These are phyloP conservation scores for Posidonia australis DNA, from an alignment of 106 monocot genomes.

Conservation along the genomic window DNA sequence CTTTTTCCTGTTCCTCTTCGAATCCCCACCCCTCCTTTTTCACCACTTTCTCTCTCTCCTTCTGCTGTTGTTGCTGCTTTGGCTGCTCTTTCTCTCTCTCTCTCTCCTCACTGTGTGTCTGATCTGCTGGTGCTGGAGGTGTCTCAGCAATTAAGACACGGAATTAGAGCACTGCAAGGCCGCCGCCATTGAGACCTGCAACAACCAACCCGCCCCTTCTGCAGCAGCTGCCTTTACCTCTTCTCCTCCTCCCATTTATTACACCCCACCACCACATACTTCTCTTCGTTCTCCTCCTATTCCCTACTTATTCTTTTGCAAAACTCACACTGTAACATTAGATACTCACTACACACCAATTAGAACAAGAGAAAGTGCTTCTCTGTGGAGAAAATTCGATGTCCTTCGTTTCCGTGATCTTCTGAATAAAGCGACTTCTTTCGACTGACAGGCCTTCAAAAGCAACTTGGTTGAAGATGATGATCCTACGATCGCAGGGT, in stretches of 20 bases:
- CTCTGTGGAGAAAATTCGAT: too few species aligned
- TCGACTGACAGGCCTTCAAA: too few species aligned
- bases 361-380: too few species aligned
- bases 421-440: too few species aligned
- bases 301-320: not conserved
- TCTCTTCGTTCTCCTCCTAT: not conserved
- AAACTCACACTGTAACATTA: too few species aligned
- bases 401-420: too few species aligned
- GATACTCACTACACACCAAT: too few species aligned
- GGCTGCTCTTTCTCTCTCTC: not conserved
- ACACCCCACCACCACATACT: not conserved
- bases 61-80: not conserved
- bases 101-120: not conserved
- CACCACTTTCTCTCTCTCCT: not conserved
- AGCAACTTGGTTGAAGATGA: too few species aligned
- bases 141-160: constrained; percentile 14
- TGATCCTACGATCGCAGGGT: too few species aligned
- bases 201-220: constrained; percentile 3
- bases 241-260: not conserved
- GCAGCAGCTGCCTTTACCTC: not conserved
- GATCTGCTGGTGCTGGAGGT: not conserved
- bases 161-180: constrained; percentile 20
- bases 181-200: constrained; percentile 15
- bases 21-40: not conserved
- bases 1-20: constrained; percentile 4